A percentile compares a stretch with the other conserved stretches of the same genome.
phyloP scores from a whole-genome alignment of 805 yeast species.

The Diddensiella santjacobensis region DNA sequence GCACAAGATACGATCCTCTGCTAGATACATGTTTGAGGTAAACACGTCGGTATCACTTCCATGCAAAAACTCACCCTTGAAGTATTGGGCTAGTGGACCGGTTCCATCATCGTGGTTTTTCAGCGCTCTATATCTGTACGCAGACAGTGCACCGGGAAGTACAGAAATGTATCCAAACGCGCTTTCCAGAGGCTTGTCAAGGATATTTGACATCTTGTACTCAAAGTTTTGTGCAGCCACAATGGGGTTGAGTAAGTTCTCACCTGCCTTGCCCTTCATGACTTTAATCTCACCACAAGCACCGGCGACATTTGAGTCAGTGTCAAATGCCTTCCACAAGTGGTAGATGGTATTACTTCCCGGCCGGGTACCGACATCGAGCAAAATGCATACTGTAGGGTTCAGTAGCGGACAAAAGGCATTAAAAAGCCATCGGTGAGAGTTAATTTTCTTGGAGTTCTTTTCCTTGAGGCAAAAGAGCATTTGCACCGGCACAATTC shows the following conservation, averaged over 20 bases:
- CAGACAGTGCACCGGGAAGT: slow-evolving; percentile 93
- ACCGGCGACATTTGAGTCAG: slow-evolving; percentile 96
- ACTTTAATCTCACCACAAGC: slow-evolving; percentile 98
- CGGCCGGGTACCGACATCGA: slow-evolving; percentile 99
- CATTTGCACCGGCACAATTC: slow-evolving; percentile 91
- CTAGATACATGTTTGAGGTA: slow-evolving; percentile 94
- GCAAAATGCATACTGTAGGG: slow-evolving; percentile 82
- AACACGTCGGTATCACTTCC: slow-evolving; percentile 71
- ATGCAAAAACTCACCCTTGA: slow-evolving; percentile 75
- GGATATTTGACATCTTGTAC: slow-evolving; percentile 92
- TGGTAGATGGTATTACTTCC: slow-evolving; percentile 83
- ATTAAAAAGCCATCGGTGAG: slow-evolving; percentile 96
- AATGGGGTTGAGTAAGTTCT: slow-evolving; percentile 77
- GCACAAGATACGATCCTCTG: slow-evolving; percentile 93
- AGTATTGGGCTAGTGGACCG: slow-evolving; percentile 85
- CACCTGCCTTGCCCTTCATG: slow-evolving; percentile 87
- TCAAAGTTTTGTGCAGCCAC: slow-evolving; percentile 97
- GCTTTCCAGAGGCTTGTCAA: slow-evolving; percentile 92
- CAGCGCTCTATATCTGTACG: slow-evolving; percentile 86
- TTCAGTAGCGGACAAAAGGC: slow-evolving; percentile 89
- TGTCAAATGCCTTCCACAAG: slow-evolving; percentile 95
- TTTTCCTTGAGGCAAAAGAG: slow-evolving; percentile 88
- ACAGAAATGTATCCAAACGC: slow-evolving; percentile 91
- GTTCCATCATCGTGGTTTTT: slow-evolving; percentile 83
- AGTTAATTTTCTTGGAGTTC: slow-evolving; percentile 90